These are phyloP conservation scores for Tolypocladium amazonense DNA, from an alignment of 2,329 filamentous ascomycete species.

Conservation along the genomic window DNA sequence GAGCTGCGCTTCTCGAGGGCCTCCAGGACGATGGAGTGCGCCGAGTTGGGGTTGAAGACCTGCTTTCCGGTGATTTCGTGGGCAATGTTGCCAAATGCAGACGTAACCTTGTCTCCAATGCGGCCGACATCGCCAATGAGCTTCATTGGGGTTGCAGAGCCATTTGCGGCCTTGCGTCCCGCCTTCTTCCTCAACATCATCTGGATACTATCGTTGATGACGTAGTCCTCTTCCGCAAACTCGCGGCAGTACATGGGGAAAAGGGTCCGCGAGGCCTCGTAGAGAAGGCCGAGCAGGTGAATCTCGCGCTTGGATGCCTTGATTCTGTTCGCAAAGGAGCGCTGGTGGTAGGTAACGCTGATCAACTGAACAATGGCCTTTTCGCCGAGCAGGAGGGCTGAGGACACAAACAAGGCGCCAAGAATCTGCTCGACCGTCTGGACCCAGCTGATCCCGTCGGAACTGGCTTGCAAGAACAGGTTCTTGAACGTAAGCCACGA, in stretches of 20 bases:
- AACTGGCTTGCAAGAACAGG: constrained; percentile 28
- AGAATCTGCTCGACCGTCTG: constrained; percentile 53
- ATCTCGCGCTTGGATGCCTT: constrained; percentile 84
- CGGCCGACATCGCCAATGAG: constrained; percentile 69
- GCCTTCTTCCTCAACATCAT: constrained; percentile 50
- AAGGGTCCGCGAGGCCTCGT: constrained; percentile 77
- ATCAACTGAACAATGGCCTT: constrained; percentile 74
- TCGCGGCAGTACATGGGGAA: constrained; percentile 91
- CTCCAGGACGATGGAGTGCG: constrained; percentile 81
- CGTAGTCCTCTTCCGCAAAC: constrained; percentile 83
- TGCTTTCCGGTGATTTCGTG: constrained; percentile 93
- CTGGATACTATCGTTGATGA: constrained; percentile 78
- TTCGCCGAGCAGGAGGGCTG: constrained; percentile 63
- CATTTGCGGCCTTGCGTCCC: constrained; percentile 35
- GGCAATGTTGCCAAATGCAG: constrained; percentile 84
- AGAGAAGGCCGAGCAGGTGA: constrained; percentile 70
- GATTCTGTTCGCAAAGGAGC: constrained; percentile 74
- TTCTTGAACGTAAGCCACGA: constrained; percentile 52
- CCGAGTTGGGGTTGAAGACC: constrained; percentile 84
- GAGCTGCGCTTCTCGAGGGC: constrained; percentile 76
- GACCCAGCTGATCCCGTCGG: constrained; percentile 37
- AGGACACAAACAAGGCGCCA: constrained; percentile 55
- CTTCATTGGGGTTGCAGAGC: constrained; percentile 65
- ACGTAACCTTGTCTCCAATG: constrained; percentile 86
- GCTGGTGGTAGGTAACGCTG: constrained; percentile 75